Base-by-base conservation (phyloP, 2,329 filamentous ascomycete species). In the Sclerotinia glacialis region DNA sequence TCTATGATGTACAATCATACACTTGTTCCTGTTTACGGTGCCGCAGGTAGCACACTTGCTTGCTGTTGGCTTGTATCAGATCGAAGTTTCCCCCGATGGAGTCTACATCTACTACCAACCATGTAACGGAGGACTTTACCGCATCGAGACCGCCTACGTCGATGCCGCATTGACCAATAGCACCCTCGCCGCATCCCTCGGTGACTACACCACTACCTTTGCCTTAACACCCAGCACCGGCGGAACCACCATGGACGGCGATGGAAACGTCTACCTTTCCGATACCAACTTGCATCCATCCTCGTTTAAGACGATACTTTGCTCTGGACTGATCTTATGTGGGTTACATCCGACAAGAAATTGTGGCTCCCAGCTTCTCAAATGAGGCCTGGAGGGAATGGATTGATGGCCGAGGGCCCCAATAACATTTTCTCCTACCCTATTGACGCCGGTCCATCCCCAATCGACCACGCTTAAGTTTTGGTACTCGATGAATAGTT, bases 41-140 rank as follows among this genome's bases (percentile, higher is more conserved):
- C 67, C 6, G 72, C 69, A 11, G 70, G 69, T 9, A 71, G 50
- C 50, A 31, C 50, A 14, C 71, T 72, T 12, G 74, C 71, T 72
- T 12, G 74, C 73, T 67, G 69, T 76, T 58, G 73, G 75, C 31
- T 73, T 76, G 26, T 77, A 79, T 66, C 78, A 79, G 64, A 74
- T 77, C n/a, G 78, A 79, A 69, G 77, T 79, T 7, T 78, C 76
- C 0, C 78, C 78, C 1, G 75, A 78, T 54, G 77, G 75, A 2
- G 69, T 74, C 26, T 78, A 73, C 46, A 72, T 76, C 50, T 79
- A 79, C 69, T 79, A 77, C 65, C 77, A 79, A 65, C 77, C 78
- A 9, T 71, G 72, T 4, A 76, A 70, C 53, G 78, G 78, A 16
- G 75, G 77, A 2, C 69, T 80, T 68, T 76, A 67, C 50, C 72